These are phyloP conservation scores for Fusarium tanahbumbuense DNA, from an alignment of 2,329 filamentous ascomycete species.

Conservation along the genomic window DNA sequence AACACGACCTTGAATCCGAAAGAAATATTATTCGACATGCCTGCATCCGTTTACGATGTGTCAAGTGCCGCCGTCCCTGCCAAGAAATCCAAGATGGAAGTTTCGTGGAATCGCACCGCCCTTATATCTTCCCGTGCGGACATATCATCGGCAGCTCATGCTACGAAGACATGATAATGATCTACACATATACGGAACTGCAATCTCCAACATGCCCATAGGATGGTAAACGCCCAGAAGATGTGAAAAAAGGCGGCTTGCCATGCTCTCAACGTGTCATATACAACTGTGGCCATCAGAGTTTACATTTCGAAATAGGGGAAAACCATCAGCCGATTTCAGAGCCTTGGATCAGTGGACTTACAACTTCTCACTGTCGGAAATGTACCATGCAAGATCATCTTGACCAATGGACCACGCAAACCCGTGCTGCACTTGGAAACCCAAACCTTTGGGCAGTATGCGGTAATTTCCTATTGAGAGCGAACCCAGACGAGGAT, in stretches of 20 bases:
- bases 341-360: not conserved
- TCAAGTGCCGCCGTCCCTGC: constrained; percentile 28
- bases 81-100: not conserved
- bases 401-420: constrained; percentile 24
- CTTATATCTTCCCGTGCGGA: constrained; percentile 35
- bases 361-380: constrained; percentile 20
- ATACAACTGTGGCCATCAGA: constrained; percentile 26
- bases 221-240: constrained; percentile 19
- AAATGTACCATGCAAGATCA: constrained; percentile 14
- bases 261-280: constrained; percentile 33
- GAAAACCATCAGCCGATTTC: too few species aligned
- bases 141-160: constrained; percentile 38
- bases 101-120: not conserved
- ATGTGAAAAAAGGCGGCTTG: constrained; percentile 6
- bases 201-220: constrained; percentile 31
- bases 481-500: not conserved
- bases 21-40: not conserved
- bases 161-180: constrained; percentile 7
- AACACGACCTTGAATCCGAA: too few species aligned
- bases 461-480: not conserved
- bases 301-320: not conserved
- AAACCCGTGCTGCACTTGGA: not conserved
- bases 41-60: constrained; percentile 36
- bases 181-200: not conserved
- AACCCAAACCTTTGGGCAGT: constrained; percentile 4